Base-by-base conservation (phyloP, 495 filamentous ascomycete species). In the Amniculicola lignicola region DNA sequence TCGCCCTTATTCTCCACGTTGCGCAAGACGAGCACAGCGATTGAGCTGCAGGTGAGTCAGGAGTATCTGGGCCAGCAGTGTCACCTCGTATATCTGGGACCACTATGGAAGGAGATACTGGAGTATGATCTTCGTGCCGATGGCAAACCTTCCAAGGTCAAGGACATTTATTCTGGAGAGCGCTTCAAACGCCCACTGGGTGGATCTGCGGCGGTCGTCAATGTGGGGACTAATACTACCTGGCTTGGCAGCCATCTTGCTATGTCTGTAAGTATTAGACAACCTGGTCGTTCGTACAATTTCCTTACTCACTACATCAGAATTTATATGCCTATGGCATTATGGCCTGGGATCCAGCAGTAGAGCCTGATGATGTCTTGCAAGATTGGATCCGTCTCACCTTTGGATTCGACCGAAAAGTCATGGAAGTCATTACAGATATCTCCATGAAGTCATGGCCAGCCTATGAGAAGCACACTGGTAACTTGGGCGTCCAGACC, bases 1-100 rank as follows among this genome's bases (percentile, higher is more conserved):
- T 86, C 82, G n/a, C 84, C 85, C 0, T 69, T 89, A 10, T 87
- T 89, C 54, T 77, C 82, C n/a, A 77, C 85, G 59, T 58, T 87
- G 7, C 64, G 62, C 37, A 68, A 82, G 22, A 87, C 84, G 0
- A 75, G 69, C 45, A 70, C 72, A 2, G 80, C 82, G 1, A 81
- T 88, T 53, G 85, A 88, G 64, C 69, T 87, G 7, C 75, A 87
- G 61, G 75, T 88, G 23, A 75, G 78, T 0, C 84, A 86, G 54
- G 85, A 88, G 60, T 88, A 88, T 61, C 73, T 87, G 1, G 85
- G 85, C 15, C 85, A 88, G 63, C 84, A 88, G 61, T 77, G 72
- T 19, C 85, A 88, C 63, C 61, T 87, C 0, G 80, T 86, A 1
- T 87, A 88, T 57, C 71, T 83, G 1, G 67, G 82, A 2, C 83